Evolutionary conservation across 345 rosid species (phyloP).

Genomic region (Hibiscus tridactylites): DNA sequence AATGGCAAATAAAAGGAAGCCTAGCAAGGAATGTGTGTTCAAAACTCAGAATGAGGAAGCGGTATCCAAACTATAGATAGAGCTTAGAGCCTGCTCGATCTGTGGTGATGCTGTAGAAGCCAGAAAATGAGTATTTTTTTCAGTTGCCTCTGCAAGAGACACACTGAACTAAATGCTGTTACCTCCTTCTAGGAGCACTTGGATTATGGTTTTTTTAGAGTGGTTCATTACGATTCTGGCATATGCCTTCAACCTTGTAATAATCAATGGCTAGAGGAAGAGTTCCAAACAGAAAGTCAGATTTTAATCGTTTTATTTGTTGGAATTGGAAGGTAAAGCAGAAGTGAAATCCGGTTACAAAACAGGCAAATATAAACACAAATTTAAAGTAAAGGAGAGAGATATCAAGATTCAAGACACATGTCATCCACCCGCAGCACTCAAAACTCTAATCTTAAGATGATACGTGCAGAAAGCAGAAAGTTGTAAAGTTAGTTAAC

Average conservation of each 20-base stretch:
- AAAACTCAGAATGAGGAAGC: neutral
- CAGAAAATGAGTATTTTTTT: neutral
- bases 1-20: slow-evolving; percentile 20
- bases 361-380: no score
- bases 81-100: slow-evolving; percentile 3
- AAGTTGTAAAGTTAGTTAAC: slow-evolving; percentile 36
- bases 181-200: neutral
- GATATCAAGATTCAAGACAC: neutral
- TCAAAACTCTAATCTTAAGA: slow-evolving; percentile 6
- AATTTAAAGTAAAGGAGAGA: no score
- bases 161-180: neutral
- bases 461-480: neutral
- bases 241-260: no score
- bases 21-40: slow-evolving; percentile 1
- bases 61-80: neutral
- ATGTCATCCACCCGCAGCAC: neutral
- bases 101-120: neutral
- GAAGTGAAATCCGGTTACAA: no score
- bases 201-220: neutral
- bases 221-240: neutral
- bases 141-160: neutral
- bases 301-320: no score
- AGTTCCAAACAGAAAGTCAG: no score
- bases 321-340: no score
- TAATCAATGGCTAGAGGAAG: no score